Percentiles rank a stretch among this genome's conserved stretches.
phyloP scores from a whole-genome alignment of 148 eudicot species.

The Vaccinium darrowii region DNA sequence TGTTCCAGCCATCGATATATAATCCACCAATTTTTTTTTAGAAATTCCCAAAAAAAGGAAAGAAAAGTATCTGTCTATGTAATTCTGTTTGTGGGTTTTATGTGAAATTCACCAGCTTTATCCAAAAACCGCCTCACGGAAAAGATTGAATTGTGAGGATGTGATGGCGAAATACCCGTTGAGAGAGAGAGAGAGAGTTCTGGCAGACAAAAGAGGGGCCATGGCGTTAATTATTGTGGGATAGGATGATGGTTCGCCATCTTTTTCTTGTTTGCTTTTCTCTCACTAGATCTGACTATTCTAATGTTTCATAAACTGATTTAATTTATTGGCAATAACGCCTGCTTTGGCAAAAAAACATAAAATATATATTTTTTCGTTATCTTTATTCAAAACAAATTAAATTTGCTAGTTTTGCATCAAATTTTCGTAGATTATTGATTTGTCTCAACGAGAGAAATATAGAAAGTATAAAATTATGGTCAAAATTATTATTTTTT shows the following conservation, averaged over 20 bases:
- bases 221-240: neutral
- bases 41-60: too few species aligned
- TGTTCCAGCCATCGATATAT: constrained; percentile 55
- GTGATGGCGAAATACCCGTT: neutral
- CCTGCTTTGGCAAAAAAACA: too few species aligned
- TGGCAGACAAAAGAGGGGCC: constrained; percentile 5
- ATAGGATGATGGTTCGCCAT: neutral
- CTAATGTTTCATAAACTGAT: too few species aligned
- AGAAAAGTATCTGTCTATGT: neutral
- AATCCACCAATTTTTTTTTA: neutral
- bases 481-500: too few species aligned
- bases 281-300: neutral
- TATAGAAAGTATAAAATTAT: too few species aligned
- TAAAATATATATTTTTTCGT: too few species aligned
- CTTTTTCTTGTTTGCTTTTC: neutral
- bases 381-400: too few species aligned
- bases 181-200: neutral
- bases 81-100: neutral
- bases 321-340: too few species aligned
- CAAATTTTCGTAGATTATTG: too few species aligned
- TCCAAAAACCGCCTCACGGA: neutral
- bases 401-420: too few species aligned
- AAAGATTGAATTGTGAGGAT: neutral
- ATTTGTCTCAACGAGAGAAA: too few species aligned
- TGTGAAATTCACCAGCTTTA: neutral